These are phyloP conservation scores for Fraxinus americana DNA, from an alignment of 257 asterid species.

Conservation along the genomic window DNA sequence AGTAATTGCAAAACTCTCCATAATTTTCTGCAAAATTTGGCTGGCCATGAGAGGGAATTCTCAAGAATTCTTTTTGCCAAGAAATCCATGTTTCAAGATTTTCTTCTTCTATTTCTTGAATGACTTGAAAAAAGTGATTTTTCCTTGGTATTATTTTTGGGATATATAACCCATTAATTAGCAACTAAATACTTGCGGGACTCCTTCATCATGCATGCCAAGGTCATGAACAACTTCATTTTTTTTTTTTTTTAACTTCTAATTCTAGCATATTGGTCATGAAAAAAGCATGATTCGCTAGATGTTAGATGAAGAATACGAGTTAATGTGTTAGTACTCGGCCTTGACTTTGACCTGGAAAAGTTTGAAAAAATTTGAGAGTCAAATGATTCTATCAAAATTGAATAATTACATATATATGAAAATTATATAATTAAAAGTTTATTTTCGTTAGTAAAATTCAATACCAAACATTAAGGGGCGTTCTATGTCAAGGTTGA, in stretches of 20 bases:
- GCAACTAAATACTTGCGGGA: neutral
- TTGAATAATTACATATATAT: too few species aligned
- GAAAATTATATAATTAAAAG: too few species aligned
- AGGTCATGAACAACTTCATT: neutral
- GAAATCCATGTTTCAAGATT: neutral
- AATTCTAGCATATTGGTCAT: neutral
- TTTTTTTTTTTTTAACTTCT: too few species aligned
- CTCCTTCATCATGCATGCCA: neutral
- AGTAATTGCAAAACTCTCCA: conserved; percentile 14
- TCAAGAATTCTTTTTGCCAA: neutral
- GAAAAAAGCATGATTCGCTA: neutral
- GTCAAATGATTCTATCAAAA: too few species aligned
- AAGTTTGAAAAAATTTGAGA: too few species aligned
- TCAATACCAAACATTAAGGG: too few species aligned
- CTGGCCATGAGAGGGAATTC: conserved; percentile 5
- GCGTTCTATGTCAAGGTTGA: too few species aligned
- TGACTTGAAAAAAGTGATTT: neutral
- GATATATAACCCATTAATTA: neutral
- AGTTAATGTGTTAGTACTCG: neutral
- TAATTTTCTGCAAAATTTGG: neutral
- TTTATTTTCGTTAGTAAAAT: too few species aligned
- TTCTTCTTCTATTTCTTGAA: neutral
- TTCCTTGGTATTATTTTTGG: neutral
- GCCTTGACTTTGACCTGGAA: too few species aligned
- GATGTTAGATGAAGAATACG: neutral